Conservation (phyloP, 1,139 yeast genomes). For the Zygoascus hellenicus region DNA sequence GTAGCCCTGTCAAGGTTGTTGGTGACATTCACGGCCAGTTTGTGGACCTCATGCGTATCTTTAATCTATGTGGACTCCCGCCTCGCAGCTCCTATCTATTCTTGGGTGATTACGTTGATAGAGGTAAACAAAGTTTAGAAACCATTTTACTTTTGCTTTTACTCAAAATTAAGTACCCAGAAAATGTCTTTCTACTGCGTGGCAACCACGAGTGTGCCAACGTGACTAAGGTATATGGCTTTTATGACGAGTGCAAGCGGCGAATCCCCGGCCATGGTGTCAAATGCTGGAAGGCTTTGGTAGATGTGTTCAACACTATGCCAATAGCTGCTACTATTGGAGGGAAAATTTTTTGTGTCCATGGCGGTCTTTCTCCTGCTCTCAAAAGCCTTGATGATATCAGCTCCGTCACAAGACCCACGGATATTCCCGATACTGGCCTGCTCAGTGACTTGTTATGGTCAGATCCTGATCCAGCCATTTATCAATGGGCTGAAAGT, state of each 20-base stretch:
- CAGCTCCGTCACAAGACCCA: slow-evolving; percentile 67
- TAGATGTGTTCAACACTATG: slow-evolving; percentile 78
- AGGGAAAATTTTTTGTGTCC: slow-evolving; percentile 80
- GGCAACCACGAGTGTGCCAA: slow-evolving; percentile 86
- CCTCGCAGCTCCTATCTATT: slow-evolving; percentile 73
- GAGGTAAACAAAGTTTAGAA: slow-evolving; percentile 79
- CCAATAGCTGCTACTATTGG: slow-evolving; percentile 86
- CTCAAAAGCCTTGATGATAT: slow-evolving; percentile 61
- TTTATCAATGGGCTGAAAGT: slow-evolving; percentile 70
- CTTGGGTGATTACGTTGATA: slow-evolving; percentile 80
- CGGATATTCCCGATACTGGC: slow-evolving; percentile 83
- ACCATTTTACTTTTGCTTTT: slow-evolving; percentile 67
- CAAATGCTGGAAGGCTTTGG: slow-evolving; percentile 67
- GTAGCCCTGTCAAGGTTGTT: slow-evolving; percentile 81
- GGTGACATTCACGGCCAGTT: slow-evolving; percentile 89
- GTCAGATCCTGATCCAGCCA: slow-evolving; percentile 77
- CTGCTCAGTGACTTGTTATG: slow-evolving; percentile 74
- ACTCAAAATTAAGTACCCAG: slow-evolving; percentile 75
- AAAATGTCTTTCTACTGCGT: slow-evolving; percentile 73
- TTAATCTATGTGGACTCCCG: slow-evolving; percentile 75
- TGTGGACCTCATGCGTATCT: slow-evolving; percentile 64
- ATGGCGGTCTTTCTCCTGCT: slow-evolving; percentile 84
- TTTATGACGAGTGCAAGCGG: slow-evolving; percentile 83
- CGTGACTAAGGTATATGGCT: slow-evolving; percentile 79
- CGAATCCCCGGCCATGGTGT: slow-evolving; percentile 39